Evolutionary conservation across 2,329 filamentous ascomycete species (phyloP), one percentile per base, ranked within the genome.

Genomic region (Huntiella omanensis): DNA sequence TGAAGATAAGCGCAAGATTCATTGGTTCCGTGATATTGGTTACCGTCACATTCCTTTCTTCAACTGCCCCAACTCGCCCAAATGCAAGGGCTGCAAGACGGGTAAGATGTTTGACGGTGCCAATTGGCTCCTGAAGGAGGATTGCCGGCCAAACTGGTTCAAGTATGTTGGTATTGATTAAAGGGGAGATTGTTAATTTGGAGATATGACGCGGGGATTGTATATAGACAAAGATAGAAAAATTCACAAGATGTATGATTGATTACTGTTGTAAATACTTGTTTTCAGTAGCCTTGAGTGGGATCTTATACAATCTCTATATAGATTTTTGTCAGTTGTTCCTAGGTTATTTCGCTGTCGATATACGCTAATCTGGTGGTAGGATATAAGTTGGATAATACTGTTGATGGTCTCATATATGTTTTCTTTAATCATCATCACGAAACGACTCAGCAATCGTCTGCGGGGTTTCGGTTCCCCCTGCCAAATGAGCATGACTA

Each of bases 21-120:
- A 96, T 62, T 96, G 87, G 87, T 98, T 98, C 79, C 87, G 88
- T 46, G 91, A 98, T 60, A 96, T 98, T 54, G 91, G 91, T 49
- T 98, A 98, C 65, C 86, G 95, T 57, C 91, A 98, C 56, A 87
- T 96, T 46, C 91, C 91, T 40, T 98, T 93, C 66, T 94, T 93
- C 71, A 98, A 98, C 66, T 98, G 91, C 59, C 91, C 91, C 52
- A 96, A 94, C 64, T 93, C 82, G 45, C 83, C 84, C 43, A 96
- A 96, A 62, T 96, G 88, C 60, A 80, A 73, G 53, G 84, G 83
- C 53, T 96, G 88, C 60, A 72, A 78, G n/a, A 75, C 83, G 1
- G 91, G 88, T 43, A 75, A 81, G 49, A 82, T 95, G 56, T 95
- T 85, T 19, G 86, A 92, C 53, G 91, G 91, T 52, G 87, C 86